Percentiles rank a stretch among this genome's conserved stretches.
Evolutionary conservation across 2,329 filamentous ascomycete genomes (phyloP).

Genomic region (Ceratocystis ficicola): DNA sequence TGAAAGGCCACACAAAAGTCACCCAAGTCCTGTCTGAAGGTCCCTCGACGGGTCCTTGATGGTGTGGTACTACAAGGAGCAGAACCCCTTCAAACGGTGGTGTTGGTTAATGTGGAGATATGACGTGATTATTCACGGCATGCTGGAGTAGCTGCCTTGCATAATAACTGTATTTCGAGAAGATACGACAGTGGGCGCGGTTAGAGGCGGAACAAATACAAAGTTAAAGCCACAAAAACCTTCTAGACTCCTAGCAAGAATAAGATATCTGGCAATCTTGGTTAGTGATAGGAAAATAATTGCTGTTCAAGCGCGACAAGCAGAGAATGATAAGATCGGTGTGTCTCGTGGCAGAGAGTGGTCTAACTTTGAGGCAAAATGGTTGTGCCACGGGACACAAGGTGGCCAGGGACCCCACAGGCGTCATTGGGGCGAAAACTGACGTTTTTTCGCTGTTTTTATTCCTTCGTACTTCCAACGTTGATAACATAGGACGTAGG

Average conservation of each 20-base stretch:
- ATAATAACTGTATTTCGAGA: no score
- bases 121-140: no score
- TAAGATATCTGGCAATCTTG: background rate
- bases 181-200: no score
- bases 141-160: no score
- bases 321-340: background rate
- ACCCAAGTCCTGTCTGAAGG: no score
- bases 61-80: no score
- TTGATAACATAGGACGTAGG: no score
- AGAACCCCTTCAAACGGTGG: no score
- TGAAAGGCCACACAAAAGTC: no score
- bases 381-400: constrained; percentile 5
- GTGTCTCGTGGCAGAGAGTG: background rate
- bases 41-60: no score
- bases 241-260: background rate
- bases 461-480: background rate
- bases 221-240: background rate
- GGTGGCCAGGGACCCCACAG: background rate
- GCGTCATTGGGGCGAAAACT: constrained; percentile 1
- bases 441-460: background rate
- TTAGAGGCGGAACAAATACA: background rate
- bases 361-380: background rate
- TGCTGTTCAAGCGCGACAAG: background rate
- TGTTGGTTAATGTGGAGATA: no score
- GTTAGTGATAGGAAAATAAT: background rate